These are phyloP conservation scores for Graphiopsis chlorocephala DNA, from an alignment of 2,329 filamentous ascomycete genomes.

Conservation along the genomic window DNA sequence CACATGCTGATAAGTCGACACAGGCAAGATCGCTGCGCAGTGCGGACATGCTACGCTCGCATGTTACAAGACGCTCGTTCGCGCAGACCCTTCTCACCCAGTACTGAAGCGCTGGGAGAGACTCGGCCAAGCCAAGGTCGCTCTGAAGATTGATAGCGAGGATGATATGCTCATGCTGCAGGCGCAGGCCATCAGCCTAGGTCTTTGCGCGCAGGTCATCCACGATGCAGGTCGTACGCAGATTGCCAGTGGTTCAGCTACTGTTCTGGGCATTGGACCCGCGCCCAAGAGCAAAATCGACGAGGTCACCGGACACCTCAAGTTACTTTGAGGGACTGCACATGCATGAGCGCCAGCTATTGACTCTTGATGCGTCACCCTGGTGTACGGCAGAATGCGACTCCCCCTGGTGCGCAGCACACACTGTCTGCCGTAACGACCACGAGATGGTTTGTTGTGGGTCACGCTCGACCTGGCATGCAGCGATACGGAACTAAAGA, in stretches of 20 bases:
- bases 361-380: neutral
- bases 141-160: constrained; percentile 82
- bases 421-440: neutral
- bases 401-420: neutral
- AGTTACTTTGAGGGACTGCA: constrained; percentile 63
- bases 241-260: constrained; percentile 89
- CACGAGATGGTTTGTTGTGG: neutral
- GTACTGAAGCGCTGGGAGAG: constrained; percentile 83
- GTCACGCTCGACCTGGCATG: neutral
- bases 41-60: constrained; percentile 94
- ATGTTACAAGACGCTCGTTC: constrained; percentile 83
- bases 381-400: neutral
- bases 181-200: constrained; percentile 76
- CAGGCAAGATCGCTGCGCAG: constrained; percentile 96
- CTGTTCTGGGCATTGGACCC: constrained; percentile 72
- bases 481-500: neutral
- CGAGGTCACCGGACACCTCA: constrained; percentile 78
- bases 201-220: constrained; percentile 84
- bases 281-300: constrained; percentile 86
- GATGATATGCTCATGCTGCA: constrained; percentile 74
- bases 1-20: constrained; percentile 19
- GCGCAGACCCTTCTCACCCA: constrained; percentile 53
- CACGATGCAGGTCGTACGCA: constrained; percentile 95
- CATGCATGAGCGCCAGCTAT: neutral
- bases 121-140: constrained; percentile 87